Evolutionary conservation across 176 grass and related monocot genomes (phyloP).

Genomic region (Phoenix roebelenii): DNA sequence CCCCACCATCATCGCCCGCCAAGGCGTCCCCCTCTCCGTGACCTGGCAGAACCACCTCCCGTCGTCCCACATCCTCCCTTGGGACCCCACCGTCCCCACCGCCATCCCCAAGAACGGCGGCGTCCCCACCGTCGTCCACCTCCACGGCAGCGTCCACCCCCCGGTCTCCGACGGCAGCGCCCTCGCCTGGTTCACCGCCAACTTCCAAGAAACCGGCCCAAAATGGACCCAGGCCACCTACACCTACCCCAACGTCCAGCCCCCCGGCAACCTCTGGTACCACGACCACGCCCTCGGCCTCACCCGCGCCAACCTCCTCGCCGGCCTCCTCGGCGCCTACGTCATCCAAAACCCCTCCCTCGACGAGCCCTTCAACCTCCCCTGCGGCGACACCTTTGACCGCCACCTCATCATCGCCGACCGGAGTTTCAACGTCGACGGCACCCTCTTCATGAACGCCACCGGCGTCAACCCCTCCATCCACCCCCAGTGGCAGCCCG

Average conservation of each 20-base stretch:
- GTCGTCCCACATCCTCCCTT: constrained; percentile 3
- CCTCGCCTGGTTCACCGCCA: constrained; percentile 7
- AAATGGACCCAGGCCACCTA: constrained; percentile 1
- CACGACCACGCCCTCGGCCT: constrained; percentile 28
- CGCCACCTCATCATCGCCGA: constrained; percentile 24
- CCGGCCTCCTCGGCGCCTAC: constrained; percentile 22
- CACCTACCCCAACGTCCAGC: constrained; percentile 9
- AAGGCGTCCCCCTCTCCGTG: constrained; percentile 3
- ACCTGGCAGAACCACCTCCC: constrained; percentile 14
- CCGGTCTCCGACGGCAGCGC: constrained; percentile 3
- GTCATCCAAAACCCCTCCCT: constrained; percentile 22
- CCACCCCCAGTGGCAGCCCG: constrained; percentile 28
- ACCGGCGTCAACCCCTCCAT: constrained; percentile 10
- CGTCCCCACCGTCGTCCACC: constrained; percentile 11
- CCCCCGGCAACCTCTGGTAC: constrained; percentile 15
- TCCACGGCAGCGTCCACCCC: constrained; percentile 10
- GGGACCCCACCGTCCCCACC: constrained; percentile 6
- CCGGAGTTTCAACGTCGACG: constrained; percentile 20
- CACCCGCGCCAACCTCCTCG: constrained; percentile 25
- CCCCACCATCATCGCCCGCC: constrained; percentile 5
- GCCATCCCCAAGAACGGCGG: constrained; percentile 1
- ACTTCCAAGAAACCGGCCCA: background rate
- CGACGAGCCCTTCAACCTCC: constrained; percentile 10
- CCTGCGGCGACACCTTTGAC: background rate
- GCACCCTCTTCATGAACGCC: constrained; percentile 24